Evolutionary conservation across 228 moss, liverwort and hornwort species (phyloP).

Genomic region (Sphagnum fallax): DNA sequence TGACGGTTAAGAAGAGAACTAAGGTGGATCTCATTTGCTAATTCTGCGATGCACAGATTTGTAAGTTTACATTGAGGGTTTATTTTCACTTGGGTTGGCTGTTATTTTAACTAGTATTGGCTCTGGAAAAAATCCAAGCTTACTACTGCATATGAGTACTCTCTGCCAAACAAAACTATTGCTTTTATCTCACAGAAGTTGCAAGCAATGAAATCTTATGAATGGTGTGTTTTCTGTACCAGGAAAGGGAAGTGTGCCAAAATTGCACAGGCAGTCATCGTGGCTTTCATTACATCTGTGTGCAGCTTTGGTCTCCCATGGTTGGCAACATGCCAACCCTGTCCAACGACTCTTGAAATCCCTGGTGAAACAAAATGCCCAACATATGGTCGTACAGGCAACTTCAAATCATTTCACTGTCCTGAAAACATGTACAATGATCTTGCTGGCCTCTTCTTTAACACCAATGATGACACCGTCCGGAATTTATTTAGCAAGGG

Average conservation of each 20-base stretch:
- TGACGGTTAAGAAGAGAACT: too few species aligned
- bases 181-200: too few species aligned
- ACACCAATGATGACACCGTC: constrained; percentile 79
- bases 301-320: constrained; percentile 83
- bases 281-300: constrained; percentile 77
- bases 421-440: constrained; percentile 71
- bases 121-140: too few species aligned
- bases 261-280: constrained; percentile 46
- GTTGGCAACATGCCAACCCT: constrained; percentile 61
- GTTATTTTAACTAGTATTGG: too few species aligned
- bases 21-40: too few species aligned
- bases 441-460: constrained; percentile 86
- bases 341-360: constrained; percentile 44
- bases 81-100: too few species aligned
- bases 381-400: constrained; percentile 54
- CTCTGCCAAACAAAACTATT: too few species aligned
- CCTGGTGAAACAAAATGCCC: constrained; percentile 65
- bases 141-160: too few species aligned
- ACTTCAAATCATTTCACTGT: constrained; percentile 85
- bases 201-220: too few species aligned
- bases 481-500: constrained; percentile 85
- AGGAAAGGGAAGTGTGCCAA: constrained; percentile 64
- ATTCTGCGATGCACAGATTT: too few species aligned
- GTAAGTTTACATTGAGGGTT: too few species aligned
- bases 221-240: constrained; percentile 6